Base-by-base conservation (phyloP, 139 green algal genomes). In the Chlorella sp. region DNA sequence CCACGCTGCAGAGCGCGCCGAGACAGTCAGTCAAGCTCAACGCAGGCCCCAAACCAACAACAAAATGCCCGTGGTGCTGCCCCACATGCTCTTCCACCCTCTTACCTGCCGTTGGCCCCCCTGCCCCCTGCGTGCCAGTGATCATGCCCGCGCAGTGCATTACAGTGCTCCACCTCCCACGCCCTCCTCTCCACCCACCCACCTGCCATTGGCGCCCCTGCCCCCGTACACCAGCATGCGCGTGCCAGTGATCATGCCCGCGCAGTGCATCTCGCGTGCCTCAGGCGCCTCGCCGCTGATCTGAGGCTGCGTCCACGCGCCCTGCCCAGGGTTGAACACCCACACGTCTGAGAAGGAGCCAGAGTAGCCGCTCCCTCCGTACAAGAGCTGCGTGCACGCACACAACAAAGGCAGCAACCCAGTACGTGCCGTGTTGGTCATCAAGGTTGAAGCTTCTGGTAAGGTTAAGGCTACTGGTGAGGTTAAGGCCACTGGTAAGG, bases 131-230 rank as follows among this genome's bases (percentile, higher is more conserved):
- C 3, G 72, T 81, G 2, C 74, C 67, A 32, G 63, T 73, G 10
- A 89, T 64, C 80, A 89, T 88, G 27, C 66, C 73, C 22, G 79
- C 83, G 1, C 72, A 81, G 70, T 87, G 82, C 87, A 92, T 92
- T n/a, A n/a, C n/a, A n/a, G n/a, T n/a, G n/a, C n/a, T n/a, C n/a
- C 62, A 26, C 29, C 27, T 26, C 14, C 42, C 42, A 55, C 10
- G 62, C 62, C n/a, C n/a, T n/a, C n/a, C n/a, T n/a, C 27, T 17
- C 62, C 5, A 6, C 29, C 23, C 31, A 60, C 62, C 72, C 31
- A 90, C 74, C 68, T 80, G 23, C 82, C 82, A 29, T 82, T 75
- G 1, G 78, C 49, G 0, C 66, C 77, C 0, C 87, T 70, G 2
- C 87, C 87, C 20, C 87, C 87, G 49, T 84, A 88, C 27, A 92